Evolutionary conservation across 1,284 basidiomycete species (phyloP), one percentile per base, ranked within the genome.

Genomic region (Amylostereum chailletii): DNA sequence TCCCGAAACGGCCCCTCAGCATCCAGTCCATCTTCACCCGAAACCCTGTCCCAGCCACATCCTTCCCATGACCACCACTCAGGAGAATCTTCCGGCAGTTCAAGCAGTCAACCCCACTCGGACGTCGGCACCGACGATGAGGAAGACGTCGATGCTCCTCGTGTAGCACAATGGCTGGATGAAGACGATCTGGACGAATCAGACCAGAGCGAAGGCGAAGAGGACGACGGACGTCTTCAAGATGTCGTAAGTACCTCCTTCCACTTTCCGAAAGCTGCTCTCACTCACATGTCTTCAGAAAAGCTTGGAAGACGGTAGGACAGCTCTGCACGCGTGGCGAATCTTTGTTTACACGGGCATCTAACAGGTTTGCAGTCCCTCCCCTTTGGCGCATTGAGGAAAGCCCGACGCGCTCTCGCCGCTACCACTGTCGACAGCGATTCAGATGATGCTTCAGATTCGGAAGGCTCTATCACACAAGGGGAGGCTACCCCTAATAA

Each of bases 351-450:
- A 19, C 19, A 19, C 19, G 19, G 19, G 19, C 19, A 19, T 19
- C 19, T 42, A 34, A 5, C 53, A 81, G 81, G 77, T 58, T 63
- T 86, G 40, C 76, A 77, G 11, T 69, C 70, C 26, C 52, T 87
- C 33, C 76, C 84, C 0, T 73, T 86, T 11, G 85, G 84, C 19
- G 71, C 82, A 7, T 70, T 90, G 31, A 73, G 83, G 8, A 80
- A 76, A 55, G 86, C 86, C 2, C 81, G 83, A 52, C 68, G 68
- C 41, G 65, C 75, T n/a, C 65, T 88, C 8, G 64, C 68, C 1
- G 65, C 65, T 31, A 67, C 69, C 3, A 65, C 68, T 37, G 62
- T 57, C 9, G 53, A 65, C 42, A 62, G 59, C 27, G 69, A 70
- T 39, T 63, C 62, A 9, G 69, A 68, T 11, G 63, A 59, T 4